phyloP scores from a whole-genome alignment of 2,329 filamentous ascomycete genomes.

The Mycogone perniciosa region DNA sequence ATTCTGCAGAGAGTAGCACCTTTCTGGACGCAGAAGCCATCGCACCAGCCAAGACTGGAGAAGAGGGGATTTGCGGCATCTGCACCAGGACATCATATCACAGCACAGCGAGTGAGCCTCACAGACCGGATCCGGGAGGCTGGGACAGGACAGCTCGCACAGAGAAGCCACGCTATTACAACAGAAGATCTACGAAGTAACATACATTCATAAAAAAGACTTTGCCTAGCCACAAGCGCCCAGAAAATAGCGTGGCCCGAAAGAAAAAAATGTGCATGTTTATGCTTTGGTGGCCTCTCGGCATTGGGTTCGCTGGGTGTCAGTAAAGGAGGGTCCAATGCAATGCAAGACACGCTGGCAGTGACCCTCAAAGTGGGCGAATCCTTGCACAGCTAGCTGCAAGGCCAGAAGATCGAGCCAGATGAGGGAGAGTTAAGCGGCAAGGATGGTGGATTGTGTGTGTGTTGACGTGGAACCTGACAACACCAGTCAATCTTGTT shows the following conservation, averaged over 20 bases:
- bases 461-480: slow-evolving; percentile 7
- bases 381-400: slow-evolving; percentile 10
- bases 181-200: too few relatives aligned
- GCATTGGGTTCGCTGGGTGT: slow-evolving; percentile 12
- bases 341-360: slow-evolving; percentile 27
- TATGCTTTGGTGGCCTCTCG: too few relatives aligned
- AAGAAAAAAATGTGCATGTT: too few relatives aligned
- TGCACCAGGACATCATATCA: too few relatives aligned
- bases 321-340: slow-evolving; percentile 9
- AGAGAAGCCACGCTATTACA: too few relatives aligned
- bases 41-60: too few relatives aligned
- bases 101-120: background rate
- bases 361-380: background rate
- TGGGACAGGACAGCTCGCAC: background rate
- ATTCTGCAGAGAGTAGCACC: background rate
- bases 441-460: background rate
- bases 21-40: too few relatives aligned
- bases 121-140: background rate
- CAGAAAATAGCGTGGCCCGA: too few relatives aligned
- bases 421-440: background rate
- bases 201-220: too few relatives aligned
- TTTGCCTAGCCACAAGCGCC: too few relatives aligned
- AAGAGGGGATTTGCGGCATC: too few relatives aligned
- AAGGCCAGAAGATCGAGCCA: slow-evolving; percentile 8
- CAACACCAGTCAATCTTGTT: background rate